Evolutionary conservation across 2,329 filamentous ascomycete species (phyloP).

Genomic region (Apiospora pterosperma): DNA sequence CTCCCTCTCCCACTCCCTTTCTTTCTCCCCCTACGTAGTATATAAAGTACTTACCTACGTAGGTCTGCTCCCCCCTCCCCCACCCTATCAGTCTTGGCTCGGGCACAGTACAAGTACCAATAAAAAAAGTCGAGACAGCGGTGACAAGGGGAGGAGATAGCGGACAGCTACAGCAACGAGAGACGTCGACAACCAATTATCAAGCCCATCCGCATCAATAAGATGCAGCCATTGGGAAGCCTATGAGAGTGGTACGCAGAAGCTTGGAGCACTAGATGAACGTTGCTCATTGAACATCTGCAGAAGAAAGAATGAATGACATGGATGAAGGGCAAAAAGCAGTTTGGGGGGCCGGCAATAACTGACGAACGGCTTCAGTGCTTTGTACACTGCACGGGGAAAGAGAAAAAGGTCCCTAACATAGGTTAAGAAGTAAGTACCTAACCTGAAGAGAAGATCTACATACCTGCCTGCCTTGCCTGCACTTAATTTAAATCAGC

Average conservation of each 20-base stretch:
- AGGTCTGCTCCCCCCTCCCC: background rate
- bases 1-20: background rate
- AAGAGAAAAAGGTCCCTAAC: background rate
- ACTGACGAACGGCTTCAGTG: no score
- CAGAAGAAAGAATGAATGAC: no score
- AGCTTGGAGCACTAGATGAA: background rate
- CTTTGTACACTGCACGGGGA: no score
- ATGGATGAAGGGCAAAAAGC: no score
- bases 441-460: no score
- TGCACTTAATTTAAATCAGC: background rate
- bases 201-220: background rate
- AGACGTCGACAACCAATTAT: background rate
- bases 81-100: background rate
- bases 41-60: no score
- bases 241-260: background rate
- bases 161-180: background rate
- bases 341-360: no score
- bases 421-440: no score
- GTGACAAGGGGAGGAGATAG: background rate
- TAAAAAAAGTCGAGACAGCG: background rate
- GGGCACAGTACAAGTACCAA: background rate
- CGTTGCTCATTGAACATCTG: background rate
- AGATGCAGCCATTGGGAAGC: background rate
- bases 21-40: no score
- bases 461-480: no score